Percentiles rank a stretch among this genome's conserved stretches.
Conservation (phyloP, 2,329 filamentous ascomycete genomes). For the Lachnellula subtilissima region DNA sequence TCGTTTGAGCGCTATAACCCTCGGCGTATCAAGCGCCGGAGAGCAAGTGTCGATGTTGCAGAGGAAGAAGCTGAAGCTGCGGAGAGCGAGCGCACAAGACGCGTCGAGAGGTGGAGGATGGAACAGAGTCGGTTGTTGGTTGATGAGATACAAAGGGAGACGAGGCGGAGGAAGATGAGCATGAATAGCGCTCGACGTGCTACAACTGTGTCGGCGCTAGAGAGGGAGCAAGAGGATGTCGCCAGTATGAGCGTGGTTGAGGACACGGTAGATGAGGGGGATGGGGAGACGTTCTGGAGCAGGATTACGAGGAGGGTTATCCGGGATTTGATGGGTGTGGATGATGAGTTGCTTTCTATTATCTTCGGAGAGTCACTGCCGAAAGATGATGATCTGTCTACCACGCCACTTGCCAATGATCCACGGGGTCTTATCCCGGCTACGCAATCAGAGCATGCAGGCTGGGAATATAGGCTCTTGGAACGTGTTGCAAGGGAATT, state of each 20-base stretch:
- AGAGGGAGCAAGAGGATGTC: constrained; percentile 29
- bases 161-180: constrained; percentile 62
- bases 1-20: constrained; percentile 85
- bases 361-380: constrained; percentile 79
- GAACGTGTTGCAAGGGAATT: constrained; percentile 84
- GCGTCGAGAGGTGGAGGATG: constrained; percentile 87
- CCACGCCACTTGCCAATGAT: constrained; percentile 18
- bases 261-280: constrained; percentile 37
- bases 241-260: constrained; percentile 31
- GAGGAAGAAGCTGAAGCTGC: constrained; percentile 51
- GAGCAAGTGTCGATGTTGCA: constrained; percentile 51
- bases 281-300: constrained; percentile 69
- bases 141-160: constrained; percentile 86
- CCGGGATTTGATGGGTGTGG: constrained; percentile 83
- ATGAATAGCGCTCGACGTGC: constrained; percentile 44
- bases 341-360: constrained; percentile 77
- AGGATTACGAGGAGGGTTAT: constrained; percentile 82
- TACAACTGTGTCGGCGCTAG: constrained; percentile 13
- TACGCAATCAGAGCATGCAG: constrained; percentile 34
- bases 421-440: constrained; percentile 6
- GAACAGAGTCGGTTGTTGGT: constrained; percentile 84
- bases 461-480: constrained; percentile 74
- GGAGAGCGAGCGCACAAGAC: constrained; percentile 69
- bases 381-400: constrained; percentile 35
- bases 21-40: constrained; percentile 51